Evolutionary conservation across 164 flowering plant genomes (phyloP), one percentile per base, ranked within the genome.

Genomic region (Warburgia ugandensis): DNA sequence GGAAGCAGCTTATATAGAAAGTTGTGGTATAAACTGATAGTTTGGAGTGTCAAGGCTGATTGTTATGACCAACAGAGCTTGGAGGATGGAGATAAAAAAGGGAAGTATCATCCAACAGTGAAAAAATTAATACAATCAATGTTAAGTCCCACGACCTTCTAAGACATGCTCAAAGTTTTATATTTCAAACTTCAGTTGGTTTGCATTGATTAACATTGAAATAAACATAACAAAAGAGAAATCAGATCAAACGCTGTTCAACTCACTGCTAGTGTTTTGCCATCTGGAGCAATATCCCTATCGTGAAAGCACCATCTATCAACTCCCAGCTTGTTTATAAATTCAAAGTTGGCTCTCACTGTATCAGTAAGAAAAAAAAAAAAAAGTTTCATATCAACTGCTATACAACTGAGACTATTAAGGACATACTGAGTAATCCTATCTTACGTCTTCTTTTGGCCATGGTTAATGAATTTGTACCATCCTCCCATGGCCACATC

Each of bases 401-500:
- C 17, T 19, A 29, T 10, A 29, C 2, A 3, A 41, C 16, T 28
- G n/a, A n/a, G 27, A 23, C 17, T 11, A 28, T 38, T 13, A 54
- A 1, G 9, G 20, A 30, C 12, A 26, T 5, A 41, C 5, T 30
- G 17, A 41, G 17, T 21, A 52, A 16, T 43, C 32, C 7, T 31
- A 33, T 47, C 89, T 59, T 79, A 92, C 99, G 77, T 75, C 97
- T 86, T 65, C 94, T 79, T 68, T 88, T 92, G 41, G 99, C 99
- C 94, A 92, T 92, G 20, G 76, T 80, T 66, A 92, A n/a, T 20
- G 99, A 88, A 62, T 92, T 79, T 9, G 95, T 80, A 55, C 99
- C 99, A 68, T 92, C 99, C 71, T 92, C 99, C 99, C 99, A 88
- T 3, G 99, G 99, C 99, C 99, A 92, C 45, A 37, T n/a, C 71